Conservation (phyloP, 2,329 filamentous ascomycete genomes). For the Cladorrhinum sp. region DNA sequence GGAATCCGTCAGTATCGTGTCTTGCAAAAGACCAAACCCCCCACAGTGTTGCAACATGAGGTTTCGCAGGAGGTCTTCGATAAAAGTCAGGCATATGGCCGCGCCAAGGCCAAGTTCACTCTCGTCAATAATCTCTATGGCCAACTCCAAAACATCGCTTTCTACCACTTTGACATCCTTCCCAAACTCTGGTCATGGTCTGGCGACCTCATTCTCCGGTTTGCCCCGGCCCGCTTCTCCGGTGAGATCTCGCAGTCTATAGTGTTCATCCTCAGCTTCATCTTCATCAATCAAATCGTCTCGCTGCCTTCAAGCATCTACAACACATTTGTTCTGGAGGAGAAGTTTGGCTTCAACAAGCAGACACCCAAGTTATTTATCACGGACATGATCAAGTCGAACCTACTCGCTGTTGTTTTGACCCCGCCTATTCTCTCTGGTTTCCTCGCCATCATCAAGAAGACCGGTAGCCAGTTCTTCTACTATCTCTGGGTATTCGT, state of each 20-base stretch:
- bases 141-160: slow-evolving; percentile 82
- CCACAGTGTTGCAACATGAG: slow-evolving; percentile 83
- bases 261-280: slow-evolving; percentile 85
- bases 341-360: slow-evolving; percentile 98
- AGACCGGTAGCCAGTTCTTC: slow-evolving; percentile 92
- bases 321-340: slow-evolving; percentile 92
- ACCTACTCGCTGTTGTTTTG: slow-evolving; percentile 74
- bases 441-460: slow-evolving; percentile 90
- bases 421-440: slow-evolving; percentile 85
- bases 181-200: slow-evolving; percentile 86
- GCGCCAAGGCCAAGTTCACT: slow-evolving; percentile 89
- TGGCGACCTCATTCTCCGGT: slow-evolving; percentile 69
- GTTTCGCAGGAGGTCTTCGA: slow-evolving; percentile 88
- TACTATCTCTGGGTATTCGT: slow-evolving; percentile 97
- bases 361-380: slow-evolving; percentile 87
- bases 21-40: slow-evolving; percentile 73
- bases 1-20: slow-evolving; percentile 87
- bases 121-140: slow-evolving; percentile 78
- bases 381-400: slow-evolving; percentile 86
- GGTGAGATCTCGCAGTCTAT: slow-evolving; percentile 94
- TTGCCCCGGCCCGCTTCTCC: slow-evolving; percentile 72
- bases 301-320: slow-evolving; percentile 83
- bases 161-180: slow-evolving; percentile 87
- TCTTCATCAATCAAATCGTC: slow-evolving; percentile 74
- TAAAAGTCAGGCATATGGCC: slow-evolving; percentile 93